Conservation (phyloP, 2,329 filamentous ascomycete species). For the Cadophora luteo-olivacea region DNA sequence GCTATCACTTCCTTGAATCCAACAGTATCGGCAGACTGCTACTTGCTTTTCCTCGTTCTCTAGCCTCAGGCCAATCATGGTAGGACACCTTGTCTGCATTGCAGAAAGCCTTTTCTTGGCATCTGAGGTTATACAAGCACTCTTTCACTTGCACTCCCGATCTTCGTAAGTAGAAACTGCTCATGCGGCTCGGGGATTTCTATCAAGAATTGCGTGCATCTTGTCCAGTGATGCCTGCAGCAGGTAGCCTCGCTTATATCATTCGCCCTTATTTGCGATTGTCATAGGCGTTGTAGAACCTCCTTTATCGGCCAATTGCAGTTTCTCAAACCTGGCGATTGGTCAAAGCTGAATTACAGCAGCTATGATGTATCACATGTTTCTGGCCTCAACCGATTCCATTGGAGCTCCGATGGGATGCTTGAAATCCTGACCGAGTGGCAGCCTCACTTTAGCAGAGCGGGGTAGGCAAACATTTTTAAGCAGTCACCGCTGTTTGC, state of each 20-base stretch:
- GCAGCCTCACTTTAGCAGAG: neutral
- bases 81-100: conserved; percentile 4
- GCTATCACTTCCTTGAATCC: neutral
- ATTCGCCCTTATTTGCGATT: neutral
- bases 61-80: neutral
- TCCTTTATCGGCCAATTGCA: neutral
- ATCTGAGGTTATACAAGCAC: conserved; percentile 6
- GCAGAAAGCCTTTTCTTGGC: conserved; percentile 8
- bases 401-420: conserved; percentile 3
- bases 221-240: neutral
- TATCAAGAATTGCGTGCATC: neutral
- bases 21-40: neutral
- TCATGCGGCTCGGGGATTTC: neutral
- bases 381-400: neutral
- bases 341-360: neutral
- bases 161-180: neutral
- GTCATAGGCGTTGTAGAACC: neutral
- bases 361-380: conserved; percentile 12
- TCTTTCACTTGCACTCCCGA: neutral
- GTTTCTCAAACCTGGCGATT: neutral
- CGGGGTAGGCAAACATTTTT: conserved; percentile 7
- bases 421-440: neutral
- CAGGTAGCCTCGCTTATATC: neutral
- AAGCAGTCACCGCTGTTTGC: neutral
- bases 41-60: neutral